Evolutionary conservation across 2,329 filamentous ascomycete species (phyloP).

Genomic region (Colletotrichum eleusines): DNA sequence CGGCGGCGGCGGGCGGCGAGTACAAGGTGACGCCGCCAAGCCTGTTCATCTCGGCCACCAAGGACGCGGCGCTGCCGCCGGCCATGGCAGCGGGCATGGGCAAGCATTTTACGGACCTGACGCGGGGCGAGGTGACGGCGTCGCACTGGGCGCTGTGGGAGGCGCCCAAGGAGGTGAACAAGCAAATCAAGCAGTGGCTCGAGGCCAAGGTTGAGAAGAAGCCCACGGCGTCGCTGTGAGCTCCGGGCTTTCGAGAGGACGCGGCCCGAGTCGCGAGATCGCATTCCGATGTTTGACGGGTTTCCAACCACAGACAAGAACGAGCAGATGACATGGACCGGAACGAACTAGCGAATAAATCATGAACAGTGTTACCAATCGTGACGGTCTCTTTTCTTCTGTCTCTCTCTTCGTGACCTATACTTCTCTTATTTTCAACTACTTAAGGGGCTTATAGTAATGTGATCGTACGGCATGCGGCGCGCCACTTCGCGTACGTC

Average conservation of each 20-base stretch:
- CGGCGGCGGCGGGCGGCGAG: conserved; percentile 44
- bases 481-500: too few relatives aligned
- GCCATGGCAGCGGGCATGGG: conserved; percentile 80
- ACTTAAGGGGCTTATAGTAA: not conserved
- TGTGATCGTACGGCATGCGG: not conserved
- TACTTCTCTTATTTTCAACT: not conserved
- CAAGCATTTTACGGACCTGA: conserved; percentile 72
- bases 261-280: not conserved
- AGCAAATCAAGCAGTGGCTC: conserved; percentile 75
- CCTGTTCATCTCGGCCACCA: conserved; percentile 79
- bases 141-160: conserved; percentile 89
- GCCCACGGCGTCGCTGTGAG: conserved; percentile 34
- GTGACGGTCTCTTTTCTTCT: not conserved
- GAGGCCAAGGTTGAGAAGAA: conserved; percentile 49
- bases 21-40: conserved; percentile 70
- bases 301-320: conserved; percentile 1
- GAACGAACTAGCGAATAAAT: conserved; percentile 1
- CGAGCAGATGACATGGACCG: not conserved
- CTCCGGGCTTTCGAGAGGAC: not conserved
- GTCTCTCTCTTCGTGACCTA: not conserved
- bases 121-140: conserved; percentile 73
- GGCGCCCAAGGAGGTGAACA: conserved; percentile 77
- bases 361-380: not conserved
- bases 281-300: not conserved
- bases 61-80: conserved; percentile 79